Base-by-base conservation (phyloP, 1,284 basidiomycete species). In the Bjerkandera adusta region DNA sequence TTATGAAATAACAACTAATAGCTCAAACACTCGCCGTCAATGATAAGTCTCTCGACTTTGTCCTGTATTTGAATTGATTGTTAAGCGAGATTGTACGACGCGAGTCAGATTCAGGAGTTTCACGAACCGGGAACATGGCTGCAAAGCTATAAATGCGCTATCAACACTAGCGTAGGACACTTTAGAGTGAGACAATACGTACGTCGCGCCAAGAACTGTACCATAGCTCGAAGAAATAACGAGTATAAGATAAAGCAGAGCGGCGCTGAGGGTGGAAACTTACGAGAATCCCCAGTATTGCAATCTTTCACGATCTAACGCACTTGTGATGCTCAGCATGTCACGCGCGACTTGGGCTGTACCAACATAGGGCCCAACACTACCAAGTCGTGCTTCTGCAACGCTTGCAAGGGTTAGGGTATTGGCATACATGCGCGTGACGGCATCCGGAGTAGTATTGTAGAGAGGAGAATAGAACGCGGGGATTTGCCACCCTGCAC, bases 271-370 rank as follows among this genome's bases (percentile, higher is more conserved):
- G 29, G 8, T 6, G 29, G 38, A 8, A 20, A 50, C 56, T 32
- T 20, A 59, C 58, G 55, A 57, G 48, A 61, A 59, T 1, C 61
- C 62, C 61, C 61, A 63, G 38, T 62, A 64, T 26, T 55, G 53
- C 13, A 64, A 37, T 37, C 57, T 58, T 11, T 62, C 57, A 20
- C 36, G 35, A 18, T 61, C 61, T 36, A 54, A 53, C 8, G 61
- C 61, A 29, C 49, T 44, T 10, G 49, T 48, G 44, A 64, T 64
- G 26, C 48, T 49, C 33, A 63, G 40, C 61, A 64, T 62, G 45
- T 64, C 62, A 11, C 58, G 41, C 22, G 58, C 53, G 4, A 60
- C 58, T 5, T 29, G 21, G 25, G 46, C 46, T 6, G 46, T 48
- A 21, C 39, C 37, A n/a, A 36, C 46, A 37, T 43, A 48, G 1